phyloP scores from a whole-genome alignment of 495 filamentous ascomycete species.

The Tuber magnatum region DNA sequence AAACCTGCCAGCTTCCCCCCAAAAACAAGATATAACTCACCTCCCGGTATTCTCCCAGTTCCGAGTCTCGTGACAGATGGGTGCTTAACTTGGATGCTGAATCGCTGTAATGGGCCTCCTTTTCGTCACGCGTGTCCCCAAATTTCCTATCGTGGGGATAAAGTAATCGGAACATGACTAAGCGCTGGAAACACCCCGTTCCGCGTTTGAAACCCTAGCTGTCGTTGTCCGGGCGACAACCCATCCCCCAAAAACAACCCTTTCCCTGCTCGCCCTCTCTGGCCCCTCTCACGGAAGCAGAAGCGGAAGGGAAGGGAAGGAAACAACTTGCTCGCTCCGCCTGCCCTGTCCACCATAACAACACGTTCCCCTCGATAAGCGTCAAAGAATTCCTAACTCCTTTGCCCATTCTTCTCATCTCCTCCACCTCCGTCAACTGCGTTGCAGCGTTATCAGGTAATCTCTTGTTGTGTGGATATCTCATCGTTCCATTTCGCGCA shows the following conservation, averaged over 20 bases:
- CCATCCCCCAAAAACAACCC: constrained; percentile 21
- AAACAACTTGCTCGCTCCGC: constrained; percentile 19
- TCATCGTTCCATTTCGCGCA: not conserved
- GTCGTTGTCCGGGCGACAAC: constrained; percentile 38
- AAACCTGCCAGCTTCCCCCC: not conserved
- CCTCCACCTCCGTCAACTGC: not conserved
- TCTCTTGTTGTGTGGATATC: not conserved
- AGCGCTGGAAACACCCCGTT: not conserved
- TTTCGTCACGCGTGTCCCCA: not conserved
- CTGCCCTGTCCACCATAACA: constrained; percentile 18
- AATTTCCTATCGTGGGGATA: not conserved
- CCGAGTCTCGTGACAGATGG: not conserved
- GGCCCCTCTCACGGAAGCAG: constrained; percentile 23
- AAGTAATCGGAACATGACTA: not conserved
- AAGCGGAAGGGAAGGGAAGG: constrained; percentile 14
- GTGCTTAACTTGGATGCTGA: not conserved
- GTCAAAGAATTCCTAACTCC: not conserved
- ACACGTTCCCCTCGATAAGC: constrained; percentile 7
- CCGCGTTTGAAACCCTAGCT: constrained; percentile 6
- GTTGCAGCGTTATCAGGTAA: not conserved
- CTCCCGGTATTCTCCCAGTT: not conserved
- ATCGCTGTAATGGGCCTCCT: not conserved
- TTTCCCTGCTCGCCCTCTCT: constrained; percentile 11
- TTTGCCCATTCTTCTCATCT: not conserved
- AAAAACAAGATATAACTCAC: not conserved